Conservation (phyloP, 2,329 filamentous ascomycete genomes). For the Plectosphaerella sp. region DNA sequence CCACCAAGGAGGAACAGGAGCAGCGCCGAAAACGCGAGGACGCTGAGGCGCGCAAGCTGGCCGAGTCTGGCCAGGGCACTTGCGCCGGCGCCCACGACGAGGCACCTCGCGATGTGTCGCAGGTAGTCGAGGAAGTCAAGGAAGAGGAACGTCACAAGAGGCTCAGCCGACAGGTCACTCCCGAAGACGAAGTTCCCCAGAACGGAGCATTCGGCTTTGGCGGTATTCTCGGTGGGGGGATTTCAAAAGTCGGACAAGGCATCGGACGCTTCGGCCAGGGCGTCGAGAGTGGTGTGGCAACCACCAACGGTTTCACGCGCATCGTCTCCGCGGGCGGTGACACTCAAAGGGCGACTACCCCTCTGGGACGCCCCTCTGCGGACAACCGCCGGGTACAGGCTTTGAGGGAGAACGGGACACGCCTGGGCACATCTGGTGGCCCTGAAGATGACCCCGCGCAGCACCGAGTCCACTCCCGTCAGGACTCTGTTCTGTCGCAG, state of each 20-base stretch:
- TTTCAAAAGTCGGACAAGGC: slow-evolving; percentile 35
- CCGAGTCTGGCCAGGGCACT: slow-evolving; percentile 42
- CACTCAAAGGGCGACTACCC: slow-evolving; percentile 8
- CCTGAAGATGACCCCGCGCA: too few species aligned
- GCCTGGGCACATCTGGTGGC: not conserved
- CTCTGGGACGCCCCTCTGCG: not conserved
- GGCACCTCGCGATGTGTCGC: slow-evolving; percentile 46
- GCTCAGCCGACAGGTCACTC: slow-evolving; percentile 1
- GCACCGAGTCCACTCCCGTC: too few species aligned
- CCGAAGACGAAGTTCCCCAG: slow-evolving; percentile 1
- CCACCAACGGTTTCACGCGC: slow-evolving; percentile 49
- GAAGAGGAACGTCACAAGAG: slow-evolving; percentile 18
- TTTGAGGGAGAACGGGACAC: slow-evolving; percentile 24
- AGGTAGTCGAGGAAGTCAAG: slow-evolving; percentile 35
- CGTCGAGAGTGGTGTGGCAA: slow-evolving; percentile 47
- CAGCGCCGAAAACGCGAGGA: slow-evolving; percentile 44
- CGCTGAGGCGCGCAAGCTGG: slow-evolving; percentile 43
- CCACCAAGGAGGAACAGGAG: slow-evolving; percentile 46
- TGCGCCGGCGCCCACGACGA: slow-evolving; percentile 49
- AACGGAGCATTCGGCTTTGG: slow-evolving; percentile 10
- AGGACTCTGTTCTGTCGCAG: slow-evolving; percentile 29
- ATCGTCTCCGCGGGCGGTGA: slow-evolving; percentile 17
- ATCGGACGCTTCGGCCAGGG: slow-evolving; percentile 40
- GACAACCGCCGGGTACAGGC: slow-evolving; percentile 22
- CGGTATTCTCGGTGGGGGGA: slow-evolving; percentile 38